A percentile compares a stretch with the other conserved stretches of the same genome.
phyloP scores from a whole-genome alignment of 177 flowering plant genomes.

The Vitis hybrid region DNA sequence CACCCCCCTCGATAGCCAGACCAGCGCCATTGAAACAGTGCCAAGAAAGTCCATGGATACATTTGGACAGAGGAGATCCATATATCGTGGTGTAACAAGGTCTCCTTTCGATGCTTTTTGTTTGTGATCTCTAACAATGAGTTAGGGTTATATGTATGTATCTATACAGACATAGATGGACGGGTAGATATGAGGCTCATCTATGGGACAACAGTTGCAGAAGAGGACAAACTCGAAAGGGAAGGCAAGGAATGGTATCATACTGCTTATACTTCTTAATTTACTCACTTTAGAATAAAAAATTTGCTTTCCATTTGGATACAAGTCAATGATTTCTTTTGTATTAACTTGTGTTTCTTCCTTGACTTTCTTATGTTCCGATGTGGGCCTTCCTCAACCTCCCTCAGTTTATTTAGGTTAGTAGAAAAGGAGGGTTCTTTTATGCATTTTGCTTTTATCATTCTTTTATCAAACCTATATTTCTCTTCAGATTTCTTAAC shows the following conservation, averaged over 20 bases:
- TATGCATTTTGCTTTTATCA: not conserved
- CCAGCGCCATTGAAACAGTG: conserved; percentile 51
- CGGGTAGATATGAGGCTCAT: conserved; percentile 91
- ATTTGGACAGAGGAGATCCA: conserved; percentile 93
- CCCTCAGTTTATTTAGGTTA: conserved; percentile 81
- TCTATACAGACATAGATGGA: conserved; percentile 74
- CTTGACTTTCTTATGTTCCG: conserved; percentile 13
- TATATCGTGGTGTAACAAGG: conserved; percentile 98
- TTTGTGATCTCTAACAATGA: not conserved
- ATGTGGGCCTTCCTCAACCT: conserved; percentile 20
- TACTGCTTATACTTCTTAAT: not conserved
- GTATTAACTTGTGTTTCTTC: conserved; percentile 17
- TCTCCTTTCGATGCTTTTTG: conserved; percentile 9
- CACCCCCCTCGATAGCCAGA: conserved; percentile 29
- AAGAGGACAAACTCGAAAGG: conserved; percentile 90
- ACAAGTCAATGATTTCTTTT: not conserved
- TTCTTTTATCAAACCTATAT: not conserved
- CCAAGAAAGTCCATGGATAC: conserved; percentile 86
- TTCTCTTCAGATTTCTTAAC: not conserved
- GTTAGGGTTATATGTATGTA: not conserved
- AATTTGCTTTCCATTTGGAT: not conserved
- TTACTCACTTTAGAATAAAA: not conserved
- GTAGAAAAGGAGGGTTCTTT: conserved; percentile 13
- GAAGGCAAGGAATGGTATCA: conserved; percentile 68
- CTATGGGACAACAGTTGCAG: conserved; percentile 92